Percentiles rank a stretch among this genome's conserved stretches.
Conservation (phyloP, 1,284 basidiomycete species). For the Cutaneotrichosporon cutaneum region DNA sequence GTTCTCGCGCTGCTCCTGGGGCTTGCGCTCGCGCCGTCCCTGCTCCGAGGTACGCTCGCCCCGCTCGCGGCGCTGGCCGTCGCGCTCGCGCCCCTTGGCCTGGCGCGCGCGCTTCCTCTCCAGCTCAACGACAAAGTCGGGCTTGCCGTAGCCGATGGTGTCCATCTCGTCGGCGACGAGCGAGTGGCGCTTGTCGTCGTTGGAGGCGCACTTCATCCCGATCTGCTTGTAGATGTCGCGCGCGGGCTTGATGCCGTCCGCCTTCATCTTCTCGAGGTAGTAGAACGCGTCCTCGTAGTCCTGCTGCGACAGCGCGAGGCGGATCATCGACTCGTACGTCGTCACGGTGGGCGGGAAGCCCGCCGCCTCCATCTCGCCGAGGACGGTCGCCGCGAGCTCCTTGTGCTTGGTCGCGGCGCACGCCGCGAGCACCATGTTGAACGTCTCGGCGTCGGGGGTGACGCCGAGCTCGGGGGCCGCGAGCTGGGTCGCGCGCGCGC, state of each 20-base stretch:
- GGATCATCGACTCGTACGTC: slow-evolving; percentile 68
- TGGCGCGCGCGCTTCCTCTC: slow-evolving; percentile 1
- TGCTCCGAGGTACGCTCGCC: neutral
- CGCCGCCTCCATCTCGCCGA: slow-evolving; percentile 37
- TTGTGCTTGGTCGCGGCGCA: slow-evolving; percentile 55
- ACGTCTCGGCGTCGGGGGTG: slow-evolving; percentile 64
- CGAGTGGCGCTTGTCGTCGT: slow-evolving; percentile 63
- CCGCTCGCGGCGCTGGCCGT: neutral
- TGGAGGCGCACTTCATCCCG: slow-evolving; percentile 60
- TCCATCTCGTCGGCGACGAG: slow-evolving; percentile 71
- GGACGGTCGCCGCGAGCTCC: slow-evolving; percentile 42
- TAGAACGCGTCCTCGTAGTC: slow-evolving; percentile 82
- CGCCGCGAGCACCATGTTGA: slow-evolving; percentile 66
- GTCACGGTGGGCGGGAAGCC: slow-evolving; percentile 58
- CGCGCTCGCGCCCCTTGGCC: neutral
- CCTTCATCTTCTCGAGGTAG: slow-evolving; percentile 83
- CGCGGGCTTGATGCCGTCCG: slow-evolving; percentile 60
- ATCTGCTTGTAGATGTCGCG: slow-evolving; percentile 63
- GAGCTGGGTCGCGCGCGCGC: slow-evolving; percentile 73
- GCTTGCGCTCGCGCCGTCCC: neutral
- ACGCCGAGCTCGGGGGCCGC: slow-evolving; percentile 61
- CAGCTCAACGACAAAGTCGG: slow-evolving; percentile 10
- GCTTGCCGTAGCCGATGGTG: slow-evolving; percentile 55
- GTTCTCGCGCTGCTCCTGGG: neutral
- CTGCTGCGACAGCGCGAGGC: slow-evolving; percentile 66